Evolutionary conservation across 768 basidiomycete genomes (phyloP), one percentile per base, ranked within the genome.

Genomic region (Boletus rubescentipes): DNA sequence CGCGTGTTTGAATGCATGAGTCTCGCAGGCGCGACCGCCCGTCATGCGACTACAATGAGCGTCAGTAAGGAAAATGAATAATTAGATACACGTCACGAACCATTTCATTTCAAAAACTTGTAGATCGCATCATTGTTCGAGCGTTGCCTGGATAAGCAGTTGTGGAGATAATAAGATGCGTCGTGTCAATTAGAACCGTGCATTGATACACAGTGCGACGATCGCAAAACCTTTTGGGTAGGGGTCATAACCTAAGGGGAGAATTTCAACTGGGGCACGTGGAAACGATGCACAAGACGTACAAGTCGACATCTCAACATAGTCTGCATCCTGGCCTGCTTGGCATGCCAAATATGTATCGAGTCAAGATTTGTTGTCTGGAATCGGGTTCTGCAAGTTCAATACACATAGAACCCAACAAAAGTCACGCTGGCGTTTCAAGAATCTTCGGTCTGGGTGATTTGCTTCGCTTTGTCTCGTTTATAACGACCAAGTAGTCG

Each of bases 331-430:
- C 87, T 84, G 86, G 96, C 96, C 7, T 96, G 83, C 71, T 98
- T 98, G 1, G 94, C 91, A 63, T 98, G 96, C 93, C 94, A 98
- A 18, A 98, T 72, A 68, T 99, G 97, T 6, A 94, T 96, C 93
- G 0, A 99, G 82, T 97, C 96, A 98, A 12, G 79, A 75, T 69
- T 98, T 98, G 59, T 90, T 79, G 30, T 77, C 95, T 97, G 58
- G 2, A 38, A 45, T 38, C 26, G 35, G 5, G 46, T 31, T 45
- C 48, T 40, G 16, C 42, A 15, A 46, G 18, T 30, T 26, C 10
- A 15, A 40, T 9, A 31, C 15, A 6, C 32, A 31, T 9, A 3
- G 9, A 4, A 9, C 50, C 72, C 2, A 29, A 41, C 3, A 9
- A 32, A 20, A 61, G 62, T 47, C 16, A 96, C 96, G 72, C 70